Percentiles rank a stretch among this genome's conserved stretches.
These are phyloP conservation scores for Cladophialophora yegresii DNA, from an alignment of 2,329 filamentous ascomycete species.

Conservation along the genomic window DNA sequence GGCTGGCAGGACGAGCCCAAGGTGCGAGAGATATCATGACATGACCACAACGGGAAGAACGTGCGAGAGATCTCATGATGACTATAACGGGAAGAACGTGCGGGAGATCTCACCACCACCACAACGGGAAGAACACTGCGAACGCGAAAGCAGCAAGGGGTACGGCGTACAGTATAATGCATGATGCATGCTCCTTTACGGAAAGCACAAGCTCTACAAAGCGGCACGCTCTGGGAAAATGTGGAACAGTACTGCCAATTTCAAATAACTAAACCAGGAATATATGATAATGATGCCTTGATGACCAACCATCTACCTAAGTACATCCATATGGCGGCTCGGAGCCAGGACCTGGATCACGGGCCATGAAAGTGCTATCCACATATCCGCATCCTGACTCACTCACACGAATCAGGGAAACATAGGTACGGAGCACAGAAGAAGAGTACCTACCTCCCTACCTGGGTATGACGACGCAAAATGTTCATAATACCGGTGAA, in stretches of 20 bases:
- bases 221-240: not conserved
- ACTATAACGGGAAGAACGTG: not conserved
- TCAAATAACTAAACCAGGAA: not conserved
- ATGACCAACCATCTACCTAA: too few species aligned
- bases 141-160: not conserved
- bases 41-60: not conserved
- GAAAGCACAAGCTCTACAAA: not conserved
- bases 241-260: not conserved
- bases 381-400: not conserved
- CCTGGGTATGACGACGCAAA: not conserved
- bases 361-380: not conserved
- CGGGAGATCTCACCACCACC: slow-evolving; percentile 13
- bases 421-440: not conserved
- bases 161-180: not conserved
- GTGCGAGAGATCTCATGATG: slow-evolving; percentile 19
- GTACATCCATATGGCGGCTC: not conserved
- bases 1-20: slow-evolving; percentile 25
- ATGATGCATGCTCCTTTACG: not conserved
- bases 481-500: not conserved
- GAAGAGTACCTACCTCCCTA: too few species aligned
- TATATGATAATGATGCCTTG: not conserved
- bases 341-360: not conserved
- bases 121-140: not conserved
- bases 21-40: slow-evolving; percentile 19
- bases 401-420: not conserved